phyloP scores from a whole-genome alignment of 129 eudicot species.

The Helianthus tuberosus region DNA sequence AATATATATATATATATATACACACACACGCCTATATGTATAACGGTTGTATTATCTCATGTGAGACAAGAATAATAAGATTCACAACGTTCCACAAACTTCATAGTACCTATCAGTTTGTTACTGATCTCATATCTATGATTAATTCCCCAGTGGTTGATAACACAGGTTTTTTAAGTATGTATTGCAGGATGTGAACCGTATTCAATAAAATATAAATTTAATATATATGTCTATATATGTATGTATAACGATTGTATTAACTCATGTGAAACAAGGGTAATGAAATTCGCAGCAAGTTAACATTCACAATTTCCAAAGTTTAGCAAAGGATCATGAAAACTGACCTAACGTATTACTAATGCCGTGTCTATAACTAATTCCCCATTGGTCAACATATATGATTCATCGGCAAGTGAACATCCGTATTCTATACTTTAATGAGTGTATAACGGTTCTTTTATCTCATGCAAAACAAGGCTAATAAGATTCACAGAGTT shows the following conservation, averaged over 20 bases:
- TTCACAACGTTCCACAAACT: background rate
- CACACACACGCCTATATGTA: background rate
- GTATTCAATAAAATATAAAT: background rate
- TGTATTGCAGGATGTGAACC: background rate
- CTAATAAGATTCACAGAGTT: background rate
- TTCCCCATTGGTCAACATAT: background rate
- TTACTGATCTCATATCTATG: background rate
- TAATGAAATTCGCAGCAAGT: background rate
- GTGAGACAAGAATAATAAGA: background rate
- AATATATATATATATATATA: background rate
- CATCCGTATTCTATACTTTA: too few species aligned
- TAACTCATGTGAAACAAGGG: background rate
- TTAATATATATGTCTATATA: background rate
- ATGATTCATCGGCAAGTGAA: too few species aligned
- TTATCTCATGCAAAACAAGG: background rate
- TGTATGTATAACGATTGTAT: background rate
- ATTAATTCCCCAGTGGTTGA: background rate
- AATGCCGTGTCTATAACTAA: background rate
- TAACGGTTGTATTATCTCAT: background rate
- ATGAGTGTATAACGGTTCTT: background rate
- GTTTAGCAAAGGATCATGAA: background rate
- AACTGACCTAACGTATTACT: background rate
- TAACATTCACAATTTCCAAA: background rate
- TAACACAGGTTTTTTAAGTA: background rate
- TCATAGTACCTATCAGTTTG: too few species aligned